Base-by-base conservation (phyloP, 2,329 filamentous ascomycete genomes). In the Penicillium sp. region DNA sequence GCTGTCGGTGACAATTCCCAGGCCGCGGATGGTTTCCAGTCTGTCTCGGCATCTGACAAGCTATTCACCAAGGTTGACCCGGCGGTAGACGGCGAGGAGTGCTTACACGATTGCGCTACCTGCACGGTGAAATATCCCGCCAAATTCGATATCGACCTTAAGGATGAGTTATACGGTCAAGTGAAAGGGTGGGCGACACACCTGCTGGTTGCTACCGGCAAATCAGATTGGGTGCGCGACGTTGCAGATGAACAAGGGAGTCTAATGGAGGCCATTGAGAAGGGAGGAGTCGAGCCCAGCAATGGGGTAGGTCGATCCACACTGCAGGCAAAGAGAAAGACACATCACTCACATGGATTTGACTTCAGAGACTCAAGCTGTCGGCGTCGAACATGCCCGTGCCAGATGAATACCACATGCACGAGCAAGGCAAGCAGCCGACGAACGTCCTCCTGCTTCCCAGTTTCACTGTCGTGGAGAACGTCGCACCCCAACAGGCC, bases 221-320 rank as follows among this genome's bases (percentile, higher is more conserved):
- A 96, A 78, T 78, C 83, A 17, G 93, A 98, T 68, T 98, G 93
- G 93, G 85, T 91, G 59, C 72, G 87, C 45, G 85, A 94, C 70
- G 87, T 95, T 31, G 81, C 79, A 41, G 86, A 97, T 60, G 93
- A 97, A 73, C 83, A 86, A 66, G 86, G 85, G 4, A 88, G 84
- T 60, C 77, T 91, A 20, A 91, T 91, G 86, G 75, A 88, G 70
- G 86, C 85, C 2, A 77, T 90, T 53, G 77, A 69, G 27, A 69
- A 67, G 41, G 63, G 64, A 13, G 68, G 65, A 1, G 27, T 71
- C 23, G 56, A 62, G 43, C 59, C 71, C 11, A 62, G 45, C 35
- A 71, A 71, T 50, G 69, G 69, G 47, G 69, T 71, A 62, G 43
- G 61, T 50, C 27, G 15, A 31, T 33, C 10, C 13, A 14, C 23